A percentile compares a stretch with the other conserved stretches of the same genome.
These are phyloP conservation scores for Yamadazyma sp. DNA, from an alignment of 1,139 yeast genomes.

Conservation along the genomic window DNA sequence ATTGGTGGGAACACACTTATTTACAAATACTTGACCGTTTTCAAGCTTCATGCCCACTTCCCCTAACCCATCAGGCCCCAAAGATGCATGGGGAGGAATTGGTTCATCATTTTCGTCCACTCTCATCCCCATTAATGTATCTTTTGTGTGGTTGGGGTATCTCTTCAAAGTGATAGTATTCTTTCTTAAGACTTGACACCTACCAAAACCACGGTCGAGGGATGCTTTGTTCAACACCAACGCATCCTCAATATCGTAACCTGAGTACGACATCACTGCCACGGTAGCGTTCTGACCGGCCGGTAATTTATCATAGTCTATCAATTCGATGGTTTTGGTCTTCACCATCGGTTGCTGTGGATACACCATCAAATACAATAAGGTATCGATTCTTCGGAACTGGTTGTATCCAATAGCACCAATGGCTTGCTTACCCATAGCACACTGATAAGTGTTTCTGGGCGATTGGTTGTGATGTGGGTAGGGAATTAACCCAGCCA, in stretches of 20 bases:
- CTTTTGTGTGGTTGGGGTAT: slow-evolving; percentile 92
- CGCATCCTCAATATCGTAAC: slow-evolving; percentile 99
- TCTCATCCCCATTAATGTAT: slow-evolving; percentile 87
- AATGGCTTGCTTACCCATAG: slow-evolving; percentile 99
- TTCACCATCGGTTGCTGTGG: slow-evolving; percentile 99
- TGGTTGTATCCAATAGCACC: slow-evolving; percentile 99
- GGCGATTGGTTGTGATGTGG: slow-evolving; percentile 99
- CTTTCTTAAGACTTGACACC: slow-evolving; percentile 96
- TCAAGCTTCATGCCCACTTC: slow-evolving; percentile 92
- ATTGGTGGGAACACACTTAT: slow-evolving; percentile 88
- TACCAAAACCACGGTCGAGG: slow-evolving; percentile 94
- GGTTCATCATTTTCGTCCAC: slow-evolving; percentile 79
- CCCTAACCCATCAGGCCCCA: slow-evolving; percentile 95
- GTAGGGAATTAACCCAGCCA: slow-evolving; percentile 98
- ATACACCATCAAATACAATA: slow-evolving; percentile 91
- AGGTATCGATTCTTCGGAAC: slow-evolving; percentile 91
- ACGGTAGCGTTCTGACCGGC: slow-evolving; percentile 99
- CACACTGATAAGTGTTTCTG: slow-evolving; percentile 98
- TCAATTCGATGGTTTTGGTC: slow-evolving; percentile 92
- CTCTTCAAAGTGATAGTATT: slow-evolving; percentile 86
- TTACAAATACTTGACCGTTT: slow-evolving; percentile 91
- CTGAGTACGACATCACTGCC: slow-evolving; percentile 98
- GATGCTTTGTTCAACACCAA: slow-evolving; percentile 90
- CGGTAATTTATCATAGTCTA: slow-evolving; percentile 92
- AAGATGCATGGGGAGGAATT: slow-evolving; percentile 78